These are phyloP conservation scores for Striga asiatica DNA, from an alignment of 257 asterid species.

Conservation along the genomic window DNA sequence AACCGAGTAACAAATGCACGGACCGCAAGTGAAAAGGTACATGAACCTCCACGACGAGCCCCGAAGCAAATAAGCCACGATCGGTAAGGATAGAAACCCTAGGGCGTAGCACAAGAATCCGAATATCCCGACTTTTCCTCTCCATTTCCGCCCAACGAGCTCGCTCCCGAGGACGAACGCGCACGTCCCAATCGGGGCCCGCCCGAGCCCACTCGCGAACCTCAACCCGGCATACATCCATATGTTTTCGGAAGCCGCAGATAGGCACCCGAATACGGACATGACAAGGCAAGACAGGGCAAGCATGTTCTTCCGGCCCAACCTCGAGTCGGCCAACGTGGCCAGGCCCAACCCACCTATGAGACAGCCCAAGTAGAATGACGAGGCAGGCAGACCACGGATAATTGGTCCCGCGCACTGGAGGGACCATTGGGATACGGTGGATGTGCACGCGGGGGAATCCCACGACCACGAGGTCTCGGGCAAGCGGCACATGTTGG, in stretches of 20 bases:
- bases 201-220: constrained; percentile 30
- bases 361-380: constrained; percentile 37
- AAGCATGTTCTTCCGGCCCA: constrained; percentile 39
- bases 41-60: constrained; percentile 35
- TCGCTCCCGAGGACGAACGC: constrained; percentile 39
- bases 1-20: constrained; percentile 23
- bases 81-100: constrained; percentile 29
- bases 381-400: constrained; percentile 37
- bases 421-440: background rate
- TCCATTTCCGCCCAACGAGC: constrained; percentile 33
- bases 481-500: constrained; percentile 23
- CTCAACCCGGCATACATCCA: constrained; percentile 37
- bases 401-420: constrained; percentile 23
- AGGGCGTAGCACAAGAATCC: constrained; percentile 30
- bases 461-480: constrained; percentile 34
- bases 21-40: constrained; percentile 29
- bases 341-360: constrained; percentile 34
- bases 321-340: constrained; percentile 26
- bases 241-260: constrained; percentile 28
- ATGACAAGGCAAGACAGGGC: constrained; percentile 28
- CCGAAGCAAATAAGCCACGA: constrained; percentile 23
- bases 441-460: constrained; percentile 15
- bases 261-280: constrained; percentile 23
- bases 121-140: constrained; percentile 27
- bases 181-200: constrained; percentile 27